Evolutionary conservation across 2,329 filamentous ascomycete genomes (phyloP), one percentile per base, ranked within the genome.

Genomic region (Sclerotinia minor): DNA sequence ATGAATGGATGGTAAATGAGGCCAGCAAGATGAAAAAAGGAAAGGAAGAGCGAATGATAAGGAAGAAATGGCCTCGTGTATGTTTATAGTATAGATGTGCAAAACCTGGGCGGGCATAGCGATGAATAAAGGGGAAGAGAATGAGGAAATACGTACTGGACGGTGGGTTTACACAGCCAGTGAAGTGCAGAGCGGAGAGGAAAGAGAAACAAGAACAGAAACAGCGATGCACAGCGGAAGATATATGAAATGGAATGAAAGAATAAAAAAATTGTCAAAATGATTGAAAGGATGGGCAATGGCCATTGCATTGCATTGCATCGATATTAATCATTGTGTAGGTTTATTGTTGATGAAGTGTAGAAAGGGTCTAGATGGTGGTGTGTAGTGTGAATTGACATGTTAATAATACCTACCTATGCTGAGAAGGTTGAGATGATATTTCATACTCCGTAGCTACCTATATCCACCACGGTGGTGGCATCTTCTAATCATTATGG

Each of bases 201-300:
- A 32, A 29, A 59, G n/a, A 21, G 58, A 61, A 44, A 29, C 57
- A 32, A 26, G 19, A 61, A 54, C 29, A 32, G 41, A 29, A 61
- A 54, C 29, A 61, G 58, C 41, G 44, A 38, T 61, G 58, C 58
- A 61, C 44, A 61, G 58, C 9, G 58, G 58, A 61, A 60, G 41
- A 47, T 47, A 35, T 15, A 61, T 61, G 58, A 61, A 61, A 49
- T 26, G 58, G 49, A 61, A 60, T 38, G 44, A 61, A 61, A 49
- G 44, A 61, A 32, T 29, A 61, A 61, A 61, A 61, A 61, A 61
- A 60, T 60, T 61, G 44, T 61, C 58, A 61, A 61, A 61, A 61
- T 35, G 3, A 38, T 38, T 38, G 21, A 17, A 38, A 15, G 2
- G 32, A 57, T 24, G 11, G 24, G 50, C 38, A 13, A 41, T 47